These are phyloP conservation scores for Puccinia polysora DNA, from an alignment of 1,284 basidiomycete species.

Conservation along the genomic window DNA sequence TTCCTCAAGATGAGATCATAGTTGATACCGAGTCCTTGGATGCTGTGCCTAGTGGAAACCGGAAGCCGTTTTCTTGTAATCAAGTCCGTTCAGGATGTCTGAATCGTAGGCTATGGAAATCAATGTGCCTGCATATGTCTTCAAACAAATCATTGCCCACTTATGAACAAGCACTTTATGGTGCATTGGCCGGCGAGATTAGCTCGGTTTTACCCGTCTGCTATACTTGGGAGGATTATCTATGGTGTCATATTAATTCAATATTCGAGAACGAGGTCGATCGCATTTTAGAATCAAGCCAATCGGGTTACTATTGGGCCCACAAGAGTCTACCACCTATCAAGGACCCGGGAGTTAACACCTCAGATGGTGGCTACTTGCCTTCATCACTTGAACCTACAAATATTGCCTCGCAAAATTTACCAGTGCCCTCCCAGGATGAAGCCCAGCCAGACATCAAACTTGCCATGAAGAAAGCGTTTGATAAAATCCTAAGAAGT, in stretches of 20 bases:
- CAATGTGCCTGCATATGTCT: slow-evolving; percentile 71
- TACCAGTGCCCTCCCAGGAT: not conserved
- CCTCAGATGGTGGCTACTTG: not conserved
- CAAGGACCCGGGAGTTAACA: not conserved
- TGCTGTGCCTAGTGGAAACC: slow-evolving; percentile 60
- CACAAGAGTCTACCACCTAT: slow-evolving; percentile 17
- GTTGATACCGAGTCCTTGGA: slow-evolving; percentile 52
- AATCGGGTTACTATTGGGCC: slow-evolving; percentile 40
- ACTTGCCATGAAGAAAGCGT: slow-evolving; percentile 31
- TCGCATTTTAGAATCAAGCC: slow-evolving; percentile 53
- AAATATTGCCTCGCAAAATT: not conserved
- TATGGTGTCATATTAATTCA: slow-evolving; percentile 85
- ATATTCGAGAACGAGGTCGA: slow-evolving; percentile 76
- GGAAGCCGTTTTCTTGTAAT: slow-evolving; percentile 3
- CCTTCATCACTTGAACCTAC: not conserved
- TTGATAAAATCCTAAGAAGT: slow-evolving; percentile 28
- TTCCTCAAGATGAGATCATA: slow-evolving; percentile 29
- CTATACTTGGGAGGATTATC: slow-evolving; percentile 84
- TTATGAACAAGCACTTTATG: slow-evolving; percentile 77
- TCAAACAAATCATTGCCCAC: slow-evolving; percentile 65
- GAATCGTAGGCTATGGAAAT: slow-evolving; percentile 74
- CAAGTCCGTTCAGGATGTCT: slow-evolving; percentile 34
- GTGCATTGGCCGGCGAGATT: slow-evolving; percentile 78
- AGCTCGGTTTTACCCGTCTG: slow-evolving; percentile 70
- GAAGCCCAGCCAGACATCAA: slow-evolving; percentile 22